These are phyloP conservation scores for Oidium heveae DNA, from an alignment of 2,329 filamentous ascomycete genomes.

Conservation along the genomic window DNA sequence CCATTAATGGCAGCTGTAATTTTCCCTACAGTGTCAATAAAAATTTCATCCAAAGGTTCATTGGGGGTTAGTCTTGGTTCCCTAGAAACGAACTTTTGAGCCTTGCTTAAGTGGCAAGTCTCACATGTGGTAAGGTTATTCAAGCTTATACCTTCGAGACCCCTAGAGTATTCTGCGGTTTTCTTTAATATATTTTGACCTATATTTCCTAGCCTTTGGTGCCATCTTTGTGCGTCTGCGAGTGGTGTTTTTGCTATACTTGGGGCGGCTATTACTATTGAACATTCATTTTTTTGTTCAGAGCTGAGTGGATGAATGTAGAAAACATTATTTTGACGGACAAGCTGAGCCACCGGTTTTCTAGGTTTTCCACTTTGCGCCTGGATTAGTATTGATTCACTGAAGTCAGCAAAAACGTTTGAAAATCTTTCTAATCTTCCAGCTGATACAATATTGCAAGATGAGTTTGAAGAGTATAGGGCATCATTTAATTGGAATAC, in stretches of 20 bases:
- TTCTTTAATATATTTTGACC: background rate
- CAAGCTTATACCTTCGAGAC: background rate
- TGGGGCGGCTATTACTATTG: background rate
- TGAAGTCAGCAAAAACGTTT: background rate
- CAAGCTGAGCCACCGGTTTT: background rate
- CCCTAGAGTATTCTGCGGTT: background rate
- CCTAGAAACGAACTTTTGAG: too few species aligned
- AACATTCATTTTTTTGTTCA: background rate
- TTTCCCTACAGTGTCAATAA: too few species aligned
- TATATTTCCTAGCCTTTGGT: background rate
- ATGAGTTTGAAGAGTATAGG: background rate
- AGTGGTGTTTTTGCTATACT: too few species aligned
- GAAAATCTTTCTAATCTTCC: background rate
- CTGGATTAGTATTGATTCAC: background rate
- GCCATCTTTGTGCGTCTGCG: background rate
- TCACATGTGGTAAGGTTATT: background rate
- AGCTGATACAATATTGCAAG: constrained; percentile 1
- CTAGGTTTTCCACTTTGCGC: background rate
- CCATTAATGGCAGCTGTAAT: background rate
- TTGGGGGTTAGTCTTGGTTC: too few species aligned
- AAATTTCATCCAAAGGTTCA: too few species aligned
- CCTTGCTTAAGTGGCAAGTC: too few species aligned
- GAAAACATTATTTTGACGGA: background rate
- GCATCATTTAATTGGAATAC: background rate
- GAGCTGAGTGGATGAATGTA: background rate